Conservation (phyloP, 2,329 filamentous ascomycete genomes). For the Cytospora schulzeri region DNA sequence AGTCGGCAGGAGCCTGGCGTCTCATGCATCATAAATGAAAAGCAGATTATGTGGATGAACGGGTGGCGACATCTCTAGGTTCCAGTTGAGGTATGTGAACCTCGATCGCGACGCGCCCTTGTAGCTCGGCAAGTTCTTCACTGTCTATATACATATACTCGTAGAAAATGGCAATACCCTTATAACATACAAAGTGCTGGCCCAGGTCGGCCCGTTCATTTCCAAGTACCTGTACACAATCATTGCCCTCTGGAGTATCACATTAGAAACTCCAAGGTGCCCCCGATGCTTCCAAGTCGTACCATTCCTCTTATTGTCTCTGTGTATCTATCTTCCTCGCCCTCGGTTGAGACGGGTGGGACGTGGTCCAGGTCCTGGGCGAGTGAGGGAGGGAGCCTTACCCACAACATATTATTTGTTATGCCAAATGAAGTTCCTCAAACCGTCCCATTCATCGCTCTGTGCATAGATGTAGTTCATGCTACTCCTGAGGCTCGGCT, state of each 20-base stretch:
- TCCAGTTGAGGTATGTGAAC: background rate
- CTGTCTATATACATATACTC: background rate
- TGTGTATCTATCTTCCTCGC: no score
- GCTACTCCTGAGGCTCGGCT: slow-evolving; percentile 87
- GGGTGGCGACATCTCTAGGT: slow-evolving; percentile 59
- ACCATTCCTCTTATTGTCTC: background rate
- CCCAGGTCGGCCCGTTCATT: background rate
- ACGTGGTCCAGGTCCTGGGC: background rate
- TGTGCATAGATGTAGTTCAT: slow-evolving; percentile 98
- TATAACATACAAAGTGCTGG: background rate
- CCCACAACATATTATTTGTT: slow-evolving; percentile 59
- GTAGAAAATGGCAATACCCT: background rate
- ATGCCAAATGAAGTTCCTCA: slow-evolving; percentile 83
- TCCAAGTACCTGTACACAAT: background rate
- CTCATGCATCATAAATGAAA: slow-evolving; percentile 60
- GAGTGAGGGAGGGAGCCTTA: background rate
- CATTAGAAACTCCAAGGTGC: slow-evolving; percentile 11
- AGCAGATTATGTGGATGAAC: slow-evolving; percentile 60
- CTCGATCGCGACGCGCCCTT: background rate
- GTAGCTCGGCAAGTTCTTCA: background rate
- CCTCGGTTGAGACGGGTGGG: background rate
- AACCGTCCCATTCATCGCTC: slow-evolving; percentile 84
- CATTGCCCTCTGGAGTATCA: background rate
- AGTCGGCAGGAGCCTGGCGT: slow-evolving; percentile 45
- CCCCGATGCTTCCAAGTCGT: background rate